These are phyloP conservation scores for Stagonosporopsis tanaceti DNA, from an alignment of 2,329 filamentous ascomycete species.

Conservation along the genomic window DNA sequence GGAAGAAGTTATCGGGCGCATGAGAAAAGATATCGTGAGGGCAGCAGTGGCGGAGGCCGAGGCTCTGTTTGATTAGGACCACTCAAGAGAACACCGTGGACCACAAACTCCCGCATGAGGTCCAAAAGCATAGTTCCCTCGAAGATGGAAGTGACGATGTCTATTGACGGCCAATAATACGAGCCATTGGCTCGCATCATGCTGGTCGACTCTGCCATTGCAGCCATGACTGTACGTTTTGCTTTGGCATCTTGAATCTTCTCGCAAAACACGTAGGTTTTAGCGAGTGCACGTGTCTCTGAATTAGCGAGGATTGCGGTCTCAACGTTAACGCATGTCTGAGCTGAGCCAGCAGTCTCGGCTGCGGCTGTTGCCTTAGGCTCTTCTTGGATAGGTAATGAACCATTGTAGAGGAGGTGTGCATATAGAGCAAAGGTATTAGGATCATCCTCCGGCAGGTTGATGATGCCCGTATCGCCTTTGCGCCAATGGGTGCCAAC, in stretches of 20 bases:
- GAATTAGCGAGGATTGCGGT: background rate
- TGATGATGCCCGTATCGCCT: background rate
- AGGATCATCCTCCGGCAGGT: background rate
- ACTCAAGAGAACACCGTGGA: background rate
- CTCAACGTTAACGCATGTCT: background rate
- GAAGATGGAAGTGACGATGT: background rate
- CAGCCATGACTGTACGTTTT: background rate
- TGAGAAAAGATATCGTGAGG: no score
- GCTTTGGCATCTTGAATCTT: background rate
- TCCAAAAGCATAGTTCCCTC: background rate
- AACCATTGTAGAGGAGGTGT: background rate
- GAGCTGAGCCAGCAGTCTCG: background rate
- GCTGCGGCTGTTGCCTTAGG: background rate
- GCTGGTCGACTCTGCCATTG: background rate
- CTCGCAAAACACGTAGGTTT: background rate
- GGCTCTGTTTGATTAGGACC: background rate
- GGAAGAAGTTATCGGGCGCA: no score
- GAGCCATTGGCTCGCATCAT: background rate
- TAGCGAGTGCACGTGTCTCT: background rate
- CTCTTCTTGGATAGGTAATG: background rate
- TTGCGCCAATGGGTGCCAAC: background rate
- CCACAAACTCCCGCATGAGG: background rate
- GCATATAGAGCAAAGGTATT: background rate
- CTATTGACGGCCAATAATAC: background rate
- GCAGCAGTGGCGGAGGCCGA: no score